Base-by-base conservation (phyloP, 805 yeast species). In the Saccharomycopsis schoenii region DNA sequence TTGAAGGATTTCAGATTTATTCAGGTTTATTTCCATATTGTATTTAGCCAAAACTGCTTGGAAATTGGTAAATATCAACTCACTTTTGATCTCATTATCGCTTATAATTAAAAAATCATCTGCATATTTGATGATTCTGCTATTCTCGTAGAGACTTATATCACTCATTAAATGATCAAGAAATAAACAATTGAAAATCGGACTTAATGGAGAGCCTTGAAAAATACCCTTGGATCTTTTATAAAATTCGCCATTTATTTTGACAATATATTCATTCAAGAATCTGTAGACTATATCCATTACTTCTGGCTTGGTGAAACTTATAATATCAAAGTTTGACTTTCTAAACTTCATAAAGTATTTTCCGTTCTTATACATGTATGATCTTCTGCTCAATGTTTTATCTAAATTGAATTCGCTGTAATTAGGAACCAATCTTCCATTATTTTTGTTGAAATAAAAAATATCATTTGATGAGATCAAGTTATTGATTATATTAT, bases 71-170 rank as follows among this genome's bases (percentile, higher is more conserved):
- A 54, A 59, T 52, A 79, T 69, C 2, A 59, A 61, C 1, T 61
- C 54, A 0, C 83, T 77, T 12, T 70, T 67, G 0, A 61, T 58
- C 11, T 66, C 36, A 41, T 76, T 69, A 0, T 83, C 75, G 0
- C 94, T 79, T 0, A 91, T 71, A n/a, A 89, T 75, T 34, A 92
- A 68, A 67, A 92, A 92, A 69, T 92, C 98, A 72, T 92, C 98
- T 0, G 90, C 96, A 24, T 89, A 70, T 59, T 97, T 72, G 9
- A 89, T 61, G 1, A 89, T 71, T 66, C 6, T 66, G 62, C 2
- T 64, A 58, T 1, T 64, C 42, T n/a, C 70, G 47, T 12, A 67
- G 65, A 24, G 75, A 73, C 66, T 66, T 66, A 56, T 65, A 62
- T 2, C 64, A 65, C 37, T 77, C 74, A 10, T 78, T 34, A 91